Evolutionary conservation across 1,284 basidiomycete genomes (phyloP).

Genomic region (Melampsora occidentalis): DNA sequence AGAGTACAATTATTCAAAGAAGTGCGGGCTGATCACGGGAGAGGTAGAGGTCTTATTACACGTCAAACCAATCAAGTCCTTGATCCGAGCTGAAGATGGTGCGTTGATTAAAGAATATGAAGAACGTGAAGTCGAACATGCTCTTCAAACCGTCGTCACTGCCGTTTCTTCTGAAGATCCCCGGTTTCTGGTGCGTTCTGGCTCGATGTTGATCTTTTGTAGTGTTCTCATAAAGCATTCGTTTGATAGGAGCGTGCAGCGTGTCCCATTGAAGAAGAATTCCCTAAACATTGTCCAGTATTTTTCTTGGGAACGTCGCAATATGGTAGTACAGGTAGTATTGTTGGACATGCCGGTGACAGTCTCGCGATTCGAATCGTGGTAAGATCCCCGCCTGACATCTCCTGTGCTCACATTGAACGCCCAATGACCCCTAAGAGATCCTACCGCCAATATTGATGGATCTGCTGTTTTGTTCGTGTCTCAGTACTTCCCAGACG

Average conservation of each 20-base stretch:
- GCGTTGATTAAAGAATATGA: conserved; percentile 95
- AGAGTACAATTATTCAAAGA: conserved; percentile 82
- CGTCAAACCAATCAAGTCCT: conserved; percentile 58
- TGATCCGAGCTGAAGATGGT: conserved; percentile 82
- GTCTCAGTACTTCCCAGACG: conserved; percentile 74
- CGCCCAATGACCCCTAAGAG: neutral
- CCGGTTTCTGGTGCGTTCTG: conserved; percentile 68
- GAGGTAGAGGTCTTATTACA: conserved; percentile 48
- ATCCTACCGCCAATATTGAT: too few relatives aligned
- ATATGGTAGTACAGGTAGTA: conserved; percentile 91
- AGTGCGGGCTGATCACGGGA: conserved; percentile 80
- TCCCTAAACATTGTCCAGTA: conserved; percentile 81
- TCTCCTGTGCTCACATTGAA: conserved; percentile 16
- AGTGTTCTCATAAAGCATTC: neutral
- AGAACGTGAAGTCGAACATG: conserved; percentile 79
- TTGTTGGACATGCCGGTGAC: conserved; percentile 67
- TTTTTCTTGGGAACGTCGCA: conserved; percentile 92
- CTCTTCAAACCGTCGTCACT: conserved; percentile 75
- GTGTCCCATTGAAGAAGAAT: conserved; percentile 79
- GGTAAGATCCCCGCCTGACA: conserved; percentile 57
- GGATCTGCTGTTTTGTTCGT: too few relatives aligned
- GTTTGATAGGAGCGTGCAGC: conserved; percentile 62
- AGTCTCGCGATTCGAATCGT: conserved; percentile 75
- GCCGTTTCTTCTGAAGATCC: conserved; percentile 81
- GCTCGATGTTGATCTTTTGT: neutral